Evolutionary conservation across 805 yeast genomes (phyloP).

Genomic region (Myxozyma neglecta): DNA sequence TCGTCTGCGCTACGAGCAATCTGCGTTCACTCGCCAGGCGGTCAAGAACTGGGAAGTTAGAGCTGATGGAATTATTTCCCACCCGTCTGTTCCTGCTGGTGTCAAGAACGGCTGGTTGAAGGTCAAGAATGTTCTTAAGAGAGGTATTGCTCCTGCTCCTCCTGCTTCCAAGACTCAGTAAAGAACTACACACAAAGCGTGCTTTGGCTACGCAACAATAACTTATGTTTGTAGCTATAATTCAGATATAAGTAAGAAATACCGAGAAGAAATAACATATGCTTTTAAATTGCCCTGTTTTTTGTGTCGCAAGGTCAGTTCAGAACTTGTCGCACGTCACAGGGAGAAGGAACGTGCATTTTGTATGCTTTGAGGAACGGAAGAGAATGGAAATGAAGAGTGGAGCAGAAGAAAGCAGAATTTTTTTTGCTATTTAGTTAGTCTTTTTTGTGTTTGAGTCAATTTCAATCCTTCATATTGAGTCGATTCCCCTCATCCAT

Average conservation of each 20-base stretch:
- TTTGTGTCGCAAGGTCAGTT: too few species aligned
- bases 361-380: too few species aligned
- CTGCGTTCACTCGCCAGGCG: conserved; percentile 67
- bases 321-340: too few species aligned
- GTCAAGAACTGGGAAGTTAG: conserved; percentile 70
- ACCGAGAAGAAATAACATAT: not conserved
- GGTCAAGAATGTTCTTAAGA: conserved; percentile 42
- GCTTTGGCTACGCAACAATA: not conserved
- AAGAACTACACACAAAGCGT: not conserved
- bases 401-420: too few species aligned
- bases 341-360: too few species aligned
- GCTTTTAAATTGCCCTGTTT: not conserved
- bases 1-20: conserved; percentile 74
- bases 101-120: conserved; percentile 53
- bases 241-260: not conserved
- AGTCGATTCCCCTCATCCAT: too few species aligned
- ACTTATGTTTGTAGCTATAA: too few species aligned
- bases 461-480: too few species aligned
- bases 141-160: conserved; percentile 16
- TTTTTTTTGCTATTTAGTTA: too few species aligned
- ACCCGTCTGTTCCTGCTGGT: conserved; percentile 53
- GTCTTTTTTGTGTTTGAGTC: too few species aligned
- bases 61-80: conserved; percentile 57
- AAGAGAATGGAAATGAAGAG: too few species aligned
- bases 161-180: conserved; percentile 28